Evolutionary conservation across 169 alveolate genomes (phyloP).

Genomic region (Plasmodium ovale): DNA sequence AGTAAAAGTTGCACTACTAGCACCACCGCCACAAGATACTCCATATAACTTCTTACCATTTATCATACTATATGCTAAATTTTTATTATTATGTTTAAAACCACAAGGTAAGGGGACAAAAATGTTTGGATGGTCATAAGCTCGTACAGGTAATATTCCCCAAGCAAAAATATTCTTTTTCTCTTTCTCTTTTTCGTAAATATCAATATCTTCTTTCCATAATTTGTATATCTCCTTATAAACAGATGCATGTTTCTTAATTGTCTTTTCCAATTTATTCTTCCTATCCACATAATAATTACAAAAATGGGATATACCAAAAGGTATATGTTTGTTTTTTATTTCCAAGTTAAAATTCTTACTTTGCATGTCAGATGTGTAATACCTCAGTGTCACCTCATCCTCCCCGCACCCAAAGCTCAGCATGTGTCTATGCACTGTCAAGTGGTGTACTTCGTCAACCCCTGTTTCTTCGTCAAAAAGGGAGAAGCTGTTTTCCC

Average conservation of each 20-base stretch:
- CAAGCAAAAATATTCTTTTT: slow-evolving; percentile 86
- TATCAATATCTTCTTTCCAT: slow-evolving; percentile 80
- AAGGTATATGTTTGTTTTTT: slow-evolving; percentile 33
- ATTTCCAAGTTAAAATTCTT: slow-evolving; percentile 40
- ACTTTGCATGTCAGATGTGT: slow-evolving; percentile 14
- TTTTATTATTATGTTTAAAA: slow-evolving; percentile 85
- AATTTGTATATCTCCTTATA: slow-evolving; percentile 59
- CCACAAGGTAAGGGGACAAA: slow-evolving; percentile 93
- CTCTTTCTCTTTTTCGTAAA: slow-evolving; percentile 63
- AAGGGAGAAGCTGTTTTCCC: background rate
- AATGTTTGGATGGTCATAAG: slow-evolving; percentile 88
- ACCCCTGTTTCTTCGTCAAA: background rate
- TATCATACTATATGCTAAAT: slow-evolving; percentile 82
- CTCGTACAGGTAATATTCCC: slow-evolving; percentile 93
- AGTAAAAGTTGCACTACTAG: too few species aligned
- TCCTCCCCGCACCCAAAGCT: slow-evolving; percentile 28
- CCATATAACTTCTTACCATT: slow-evolving; percentile 19
- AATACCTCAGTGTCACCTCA: slow-evolving; percentile 51
- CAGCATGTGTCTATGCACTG: slow-evolving; percentile 25
- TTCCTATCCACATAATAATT: slow-evolving; percentile 39
- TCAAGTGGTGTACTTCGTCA: slow-evolving; percentile 29
- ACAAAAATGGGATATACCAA: slow-evolving; percentile 2
- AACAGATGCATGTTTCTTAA: slow-evolving; percentile 31
- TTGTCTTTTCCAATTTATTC: slow-evolving; percentile 34
- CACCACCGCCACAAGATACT: too few species aligned